Evolutionary conservation across 1,139 yeast genomes (phyloP).

Genomic region (Saccharomycopsis hybrid): DNA sequence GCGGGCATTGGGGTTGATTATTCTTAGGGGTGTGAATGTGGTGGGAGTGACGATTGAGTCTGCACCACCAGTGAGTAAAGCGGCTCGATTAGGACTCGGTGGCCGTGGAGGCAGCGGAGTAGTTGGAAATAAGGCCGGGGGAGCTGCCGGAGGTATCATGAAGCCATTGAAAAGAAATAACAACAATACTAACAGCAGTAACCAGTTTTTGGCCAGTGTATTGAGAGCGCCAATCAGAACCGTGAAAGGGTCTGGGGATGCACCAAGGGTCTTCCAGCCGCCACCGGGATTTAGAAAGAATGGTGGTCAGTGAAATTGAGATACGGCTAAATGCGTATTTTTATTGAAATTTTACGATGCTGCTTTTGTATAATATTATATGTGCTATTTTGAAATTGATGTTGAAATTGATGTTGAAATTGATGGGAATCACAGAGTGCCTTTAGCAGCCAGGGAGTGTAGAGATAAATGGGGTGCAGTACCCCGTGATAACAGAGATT

Average conservation of each 20-base stretch:
- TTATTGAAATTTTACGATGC: too few relatives aligned
- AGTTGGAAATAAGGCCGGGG: conserved; percentile 21
- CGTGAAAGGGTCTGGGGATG: conserved; percentile 26
- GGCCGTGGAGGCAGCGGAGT: conserved; percentile 22
- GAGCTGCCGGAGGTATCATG: conserved; percentile 25
- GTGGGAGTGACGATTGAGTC: conserved; percentile 80
- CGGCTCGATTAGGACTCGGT: conserved; percentile 30
- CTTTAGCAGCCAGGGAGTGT: too few relatives aligned
- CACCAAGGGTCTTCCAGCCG: conserved; percentile 35
- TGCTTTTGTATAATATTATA: too few relatives aligned
- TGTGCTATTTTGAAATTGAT: too few relatives aligned
- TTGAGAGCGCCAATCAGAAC: conserved; percentile 24
- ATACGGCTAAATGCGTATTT: neutral
- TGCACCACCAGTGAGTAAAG: conserved; percentile 48
- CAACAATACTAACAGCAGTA: conserved; percentile 11
- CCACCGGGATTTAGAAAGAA: conserved; percentile 36
- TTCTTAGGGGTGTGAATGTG: conserved; percentile 83
- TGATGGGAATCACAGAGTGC: too few relatives aligned
- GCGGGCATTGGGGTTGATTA: conserved; percentile 71
- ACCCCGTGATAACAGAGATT: too few relatives aligned
- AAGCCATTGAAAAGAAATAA: conserved; percentile 23
- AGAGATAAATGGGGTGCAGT: too few relatives aligned
- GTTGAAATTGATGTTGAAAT: too few relatives aligned
- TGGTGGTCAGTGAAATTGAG: neutral
- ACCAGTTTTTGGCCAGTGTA: conserved; percentile 17